Conservation (phyloP, 305 asterid species). For the Fraxinus greggii region DNA sequence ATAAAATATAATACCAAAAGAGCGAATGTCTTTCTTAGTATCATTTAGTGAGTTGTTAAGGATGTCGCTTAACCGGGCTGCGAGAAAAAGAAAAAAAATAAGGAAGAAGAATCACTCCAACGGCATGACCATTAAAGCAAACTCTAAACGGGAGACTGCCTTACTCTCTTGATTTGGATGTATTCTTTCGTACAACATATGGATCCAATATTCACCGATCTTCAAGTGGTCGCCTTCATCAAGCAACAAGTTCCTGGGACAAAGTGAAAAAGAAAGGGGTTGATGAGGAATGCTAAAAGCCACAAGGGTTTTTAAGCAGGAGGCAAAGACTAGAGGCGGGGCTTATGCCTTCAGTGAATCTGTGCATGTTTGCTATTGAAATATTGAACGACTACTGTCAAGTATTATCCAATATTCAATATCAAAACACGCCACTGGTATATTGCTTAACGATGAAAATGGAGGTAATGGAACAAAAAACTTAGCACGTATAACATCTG, state of each 20-base stretch:
- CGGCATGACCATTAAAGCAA: background rate
- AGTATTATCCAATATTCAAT: background rate
- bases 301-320: background rate
- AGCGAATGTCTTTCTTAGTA: slow-evolving; percentile 45
- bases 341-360: background rate
- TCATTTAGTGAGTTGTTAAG: slow-evolving; percentile 25
- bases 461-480: background rate
- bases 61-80: slow-evolving; percentile 40
- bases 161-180: slow-evolving; percentile 51
- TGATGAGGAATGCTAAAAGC: background rate
- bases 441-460: background rate
- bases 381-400: background rate
- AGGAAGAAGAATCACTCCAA: slow-evolving; percentile 6
- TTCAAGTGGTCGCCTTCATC: slow-evolving; percentile 64
- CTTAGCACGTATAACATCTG: background rate
- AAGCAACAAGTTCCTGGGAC: slow-evolving; percentile 55
- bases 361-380: background rate
- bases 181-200: slow-evolving; percentile 52
- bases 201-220: slow-evolving; percentile 67
- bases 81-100: background rate
- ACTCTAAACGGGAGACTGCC: background rate
- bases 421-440: background rate
- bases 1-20: slow-evolving; percentile 49
- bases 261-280: background rate
- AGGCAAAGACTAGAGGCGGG: background rate